Percentiles rank a stretch among this genome's conserved stretches.
Evolutionary conservation across 495 filamentous ascomycete species (phyloP).

Genomic region (Umbilicaria muhlenbergii): DNA sequence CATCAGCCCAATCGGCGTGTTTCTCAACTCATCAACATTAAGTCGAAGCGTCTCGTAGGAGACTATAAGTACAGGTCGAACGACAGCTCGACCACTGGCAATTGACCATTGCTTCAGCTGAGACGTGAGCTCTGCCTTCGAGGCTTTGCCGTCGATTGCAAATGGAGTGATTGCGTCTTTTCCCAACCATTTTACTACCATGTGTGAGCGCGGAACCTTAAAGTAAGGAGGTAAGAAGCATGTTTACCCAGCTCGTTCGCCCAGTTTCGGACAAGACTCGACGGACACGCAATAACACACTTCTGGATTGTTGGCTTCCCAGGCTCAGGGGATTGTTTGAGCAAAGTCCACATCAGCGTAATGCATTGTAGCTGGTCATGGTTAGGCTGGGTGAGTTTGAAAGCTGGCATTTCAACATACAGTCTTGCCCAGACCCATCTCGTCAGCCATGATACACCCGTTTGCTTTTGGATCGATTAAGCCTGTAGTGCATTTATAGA

Average conservation of each 20-base stretch:
- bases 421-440: conserved; percentile 97
- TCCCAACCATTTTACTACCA: conserved; percentile 79
- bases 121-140: conserved; percentile 77
- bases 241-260: conserved; percentile 62
- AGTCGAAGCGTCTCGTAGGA: conserved; percentile 93
- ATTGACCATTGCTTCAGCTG: conserved; percentile 94
- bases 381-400: conserved; percentile 21
- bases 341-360: conserved; percentile 80
- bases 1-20: conserved; percentile 79
- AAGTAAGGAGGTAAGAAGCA: not conserved
- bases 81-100: conserved; percentile 74
- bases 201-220: conserved; percentile 3
- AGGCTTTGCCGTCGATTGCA: conserved; percentile 90
- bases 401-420: conserved; percentile 21
- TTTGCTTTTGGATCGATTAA: conserved; percentile 88
- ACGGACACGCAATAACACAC: conserved; percentile 96
- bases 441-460: conserved; percentile 98
- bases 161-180: conserved; percentile 84
- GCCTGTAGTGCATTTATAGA: conserved; percentile 86
- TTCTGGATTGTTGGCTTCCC: conserved; percentile 92
- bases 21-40: conserved; percentile 74
- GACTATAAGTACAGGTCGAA: conserved; percentile 94
- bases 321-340: conserved; percentile 90
- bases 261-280: conserved; percentile 94
- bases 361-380: conserved; percentile 49